phyloP scores from a whole-genome alignment of 73 alveolate genomes.

The Symbiodinium pilosum region DNA sequence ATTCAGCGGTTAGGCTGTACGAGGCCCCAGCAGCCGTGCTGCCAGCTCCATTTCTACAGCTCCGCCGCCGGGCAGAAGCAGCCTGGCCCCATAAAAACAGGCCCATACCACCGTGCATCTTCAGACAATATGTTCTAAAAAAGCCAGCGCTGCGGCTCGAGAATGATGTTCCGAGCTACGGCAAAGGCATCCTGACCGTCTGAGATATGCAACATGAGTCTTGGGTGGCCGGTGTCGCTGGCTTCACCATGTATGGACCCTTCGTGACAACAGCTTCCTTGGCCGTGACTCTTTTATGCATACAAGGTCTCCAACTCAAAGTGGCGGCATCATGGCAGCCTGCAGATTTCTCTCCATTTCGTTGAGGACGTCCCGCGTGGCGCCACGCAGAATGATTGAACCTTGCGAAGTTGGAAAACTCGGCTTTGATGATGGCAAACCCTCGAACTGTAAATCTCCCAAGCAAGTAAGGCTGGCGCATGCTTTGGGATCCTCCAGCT shows the following conservation, averaged over 20 bases:
- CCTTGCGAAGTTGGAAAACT: neutral
- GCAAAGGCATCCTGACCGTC: constrained; percentile 98
- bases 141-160: constrained; percentile 96
- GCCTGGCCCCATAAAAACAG: constrained; percentile 15
- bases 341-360: constrained; percentile 99
- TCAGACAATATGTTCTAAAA: neutral
- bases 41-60: constrained; percentile 99
- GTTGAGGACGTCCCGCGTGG: constrained; percentile 99
- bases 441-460: neutral
- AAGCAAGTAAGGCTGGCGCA: neutral
- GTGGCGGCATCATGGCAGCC: constrained; percentile 89
- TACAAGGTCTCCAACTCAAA: too few relatives aligned
- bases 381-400: constrained; percentile 98
- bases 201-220: neutral
- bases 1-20: neutral
- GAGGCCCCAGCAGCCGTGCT: constrained; percentile 96
- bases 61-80: constrained; percentile 99
- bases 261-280: too few relatives aligned
- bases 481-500: constrained; percentile 82
- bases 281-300: too few relatives aligned
- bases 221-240: too few relatives aligned
- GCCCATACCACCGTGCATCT: neutral
- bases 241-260: too few relatives aligned
- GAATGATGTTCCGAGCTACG: constrained; percentile 99
- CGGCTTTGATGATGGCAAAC: neutral